Evolutionary conservation across 345 rosid species (phyloP), one percentile per base, ranked within the genome.

Genomic region (Boechera stricta): DNA sequence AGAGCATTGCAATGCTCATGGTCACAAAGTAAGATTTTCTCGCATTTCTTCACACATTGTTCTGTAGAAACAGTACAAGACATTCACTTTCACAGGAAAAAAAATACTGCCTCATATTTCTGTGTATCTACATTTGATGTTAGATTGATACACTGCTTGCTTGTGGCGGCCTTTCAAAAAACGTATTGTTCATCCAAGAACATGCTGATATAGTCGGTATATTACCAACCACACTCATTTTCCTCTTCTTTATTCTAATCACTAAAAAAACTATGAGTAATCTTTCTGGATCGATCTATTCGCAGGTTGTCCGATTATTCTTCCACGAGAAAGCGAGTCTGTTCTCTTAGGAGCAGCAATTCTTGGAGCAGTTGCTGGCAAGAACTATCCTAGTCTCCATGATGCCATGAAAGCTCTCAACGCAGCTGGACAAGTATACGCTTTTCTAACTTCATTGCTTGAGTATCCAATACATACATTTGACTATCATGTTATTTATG

Each of bases 261-360:
- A 36, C n/a, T 4, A 7, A 54, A 55, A 12, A 1, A 4, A 9
- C 31, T 0, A 10, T 0, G 24, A 38, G 45, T 60, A 42, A 16
- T 68, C 47, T 59, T 29, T 12, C 21, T 76, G 6, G 16, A 21
- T 12, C 0, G 26, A 31, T 59, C 28, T 58, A 64, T 67, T 31
- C 13, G 72, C 83, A 92, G 98, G 97, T 85, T 94, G 89, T 79
- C 87, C 93, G 24, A 87, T 94, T 47, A 78, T 92, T 76, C 97
- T 90, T 79, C 98, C 98, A 1, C 90, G 91, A 59, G 98, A 92
- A 85, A 90, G 85, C 71, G 93, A 91, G 84, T 86, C 97, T 41
- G 92, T 89, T 64, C 97, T 94, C 42, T 75, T 94, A 69, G 98
- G 98, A 82, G 97, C 94, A 78, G 93, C 99, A 16, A 94, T 92